These are phyloP conservation scores for Arthroderma uncinatum DNA, from an alignment of 2,329 filamentous ascomycete species.

Conservation along the genomic window DNA sequence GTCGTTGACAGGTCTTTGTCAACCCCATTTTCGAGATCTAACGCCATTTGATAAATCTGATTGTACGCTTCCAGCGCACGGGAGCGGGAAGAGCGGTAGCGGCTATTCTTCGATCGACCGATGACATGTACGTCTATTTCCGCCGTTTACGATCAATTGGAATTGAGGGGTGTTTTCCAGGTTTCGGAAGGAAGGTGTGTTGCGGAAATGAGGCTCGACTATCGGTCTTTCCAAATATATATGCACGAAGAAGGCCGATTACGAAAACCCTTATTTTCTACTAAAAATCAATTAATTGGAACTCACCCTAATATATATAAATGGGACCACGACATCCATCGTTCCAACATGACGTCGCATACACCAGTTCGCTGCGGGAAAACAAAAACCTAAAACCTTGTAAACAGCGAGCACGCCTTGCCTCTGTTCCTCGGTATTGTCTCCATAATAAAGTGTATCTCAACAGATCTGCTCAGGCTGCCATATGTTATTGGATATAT, in stretches of 20 bases:
- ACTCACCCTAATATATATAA: neutral
- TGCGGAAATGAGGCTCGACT: neutral
- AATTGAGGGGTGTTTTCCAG: neutral
- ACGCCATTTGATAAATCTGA: constrained; percentile 33
- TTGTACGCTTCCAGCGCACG: constrained; percentile 25
- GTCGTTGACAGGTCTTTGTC: constrained; percentile 1
- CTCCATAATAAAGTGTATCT: neutral
- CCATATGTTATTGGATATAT: neutral
- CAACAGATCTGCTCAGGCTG: neutral
- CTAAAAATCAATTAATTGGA: neutral
- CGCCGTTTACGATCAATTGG: neutral
- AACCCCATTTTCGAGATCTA: constrained; percentile 18
- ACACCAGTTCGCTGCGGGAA: neutral
- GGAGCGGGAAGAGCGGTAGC: constrained; percentile 10
- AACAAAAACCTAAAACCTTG: neutral
- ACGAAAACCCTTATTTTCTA: too few relatives aligned
- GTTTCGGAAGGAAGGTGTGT: neutral
- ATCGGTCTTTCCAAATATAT: neutral
- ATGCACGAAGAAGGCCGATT: too few relatives aligned
- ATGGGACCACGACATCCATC: neutral
- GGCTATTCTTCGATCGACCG: constrained; percentile 6
- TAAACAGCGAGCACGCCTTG: neutral
- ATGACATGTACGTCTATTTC: constrained; percentile 8
- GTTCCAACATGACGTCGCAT: neutral
- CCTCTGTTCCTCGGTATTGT: neutral